Percentiles rank a stretch among this genome's conserved stretches.
Conservation (phyloP, 371 early-diverging fungal genomes). For the Mortierella sp. region DNA sequence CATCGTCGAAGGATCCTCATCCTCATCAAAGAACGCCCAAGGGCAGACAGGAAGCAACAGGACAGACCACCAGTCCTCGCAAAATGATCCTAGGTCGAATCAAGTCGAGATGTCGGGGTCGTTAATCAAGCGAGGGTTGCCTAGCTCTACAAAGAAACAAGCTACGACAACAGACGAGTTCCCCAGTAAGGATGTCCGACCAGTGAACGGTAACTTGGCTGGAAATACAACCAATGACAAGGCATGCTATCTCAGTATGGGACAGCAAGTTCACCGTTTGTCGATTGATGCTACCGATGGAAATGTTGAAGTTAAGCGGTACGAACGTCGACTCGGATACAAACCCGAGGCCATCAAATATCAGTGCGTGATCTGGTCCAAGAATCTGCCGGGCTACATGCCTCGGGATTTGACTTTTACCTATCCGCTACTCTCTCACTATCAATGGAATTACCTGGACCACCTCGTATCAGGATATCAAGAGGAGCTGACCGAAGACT, state of each 20-base stretch:
- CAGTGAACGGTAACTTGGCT: conserved; percentile 6
- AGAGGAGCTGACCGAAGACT: conserved; percentile 81
- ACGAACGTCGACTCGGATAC: conserved; percentile 79
- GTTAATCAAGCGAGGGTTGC: no score
- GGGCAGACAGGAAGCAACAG: conserved; percentile 6
- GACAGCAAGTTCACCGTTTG: conserved; percentile 85
- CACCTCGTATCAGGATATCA: conserved; percentile 87
- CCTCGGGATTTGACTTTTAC: conserved; percentile 68
- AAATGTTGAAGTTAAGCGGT: conserved; percentile 90
- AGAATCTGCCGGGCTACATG: conserved; percentile 69
- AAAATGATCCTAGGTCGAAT: no score
- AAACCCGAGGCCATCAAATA: conserved; percentile 69
- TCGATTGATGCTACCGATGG: conserved; percentile 76
- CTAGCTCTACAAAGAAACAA: background rate
- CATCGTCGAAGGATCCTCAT: conserved; percentile 60
- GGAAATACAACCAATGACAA: conserved; percentile 23
- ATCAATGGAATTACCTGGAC: conserved; percentile 96
- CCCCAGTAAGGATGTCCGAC: conserved; percentile 30
- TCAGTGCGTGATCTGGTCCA: conserved; percentile 90
- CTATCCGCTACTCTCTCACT: conserved; percentile 78
- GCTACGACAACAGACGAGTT: conserved; percentile 27
- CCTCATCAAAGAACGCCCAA: conserved; percentile 6
- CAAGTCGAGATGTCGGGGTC: background rate
- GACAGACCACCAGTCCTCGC: no score
- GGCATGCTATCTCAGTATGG: conserved; percentile 82